Conservation (phyloP, 2,329 filamentous ascomycete genomes). For the Ceratocystis destructans region DNA sequence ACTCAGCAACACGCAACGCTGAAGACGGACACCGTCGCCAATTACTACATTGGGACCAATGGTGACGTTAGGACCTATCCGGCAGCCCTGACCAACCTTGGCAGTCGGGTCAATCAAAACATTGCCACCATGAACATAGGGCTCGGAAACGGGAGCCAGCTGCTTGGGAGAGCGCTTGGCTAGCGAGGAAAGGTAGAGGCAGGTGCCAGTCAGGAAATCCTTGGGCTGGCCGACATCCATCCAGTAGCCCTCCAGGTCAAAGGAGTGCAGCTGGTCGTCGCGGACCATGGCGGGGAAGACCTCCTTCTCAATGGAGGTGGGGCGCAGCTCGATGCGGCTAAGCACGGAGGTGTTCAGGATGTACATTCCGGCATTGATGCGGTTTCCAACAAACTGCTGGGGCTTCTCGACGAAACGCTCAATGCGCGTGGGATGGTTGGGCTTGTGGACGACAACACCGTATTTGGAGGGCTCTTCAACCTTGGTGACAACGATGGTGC, state of each 20-base stretch:
- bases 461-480: constrained; percentile 99
- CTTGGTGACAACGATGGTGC: constrained; percentile 96
- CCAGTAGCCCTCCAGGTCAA: constrained; percentile 96
- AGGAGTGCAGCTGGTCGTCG: constrained; percentile 85
- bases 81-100: constrained; percentile 97
- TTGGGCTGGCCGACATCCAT: constrained; percentile 99
- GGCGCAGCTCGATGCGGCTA: constrained; percentile 82
- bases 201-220: constrained; percentile 92
- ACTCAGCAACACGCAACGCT: constrained; percentile 78
- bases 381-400: constrained; percentile 95
- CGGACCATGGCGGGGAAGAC: constrained; percentile 89
- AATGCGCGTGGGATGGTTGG: constrained; percentile 76
- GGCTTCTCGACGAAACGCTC: constrained; percentile 99
- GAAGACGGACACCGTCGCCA: constrained; percentile 84
- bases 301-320: constrained; percentile 96
- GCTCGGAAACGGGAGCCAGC: constrained; percentile 57
- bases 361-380: constrained; percentile 97
- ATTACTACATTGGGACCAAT: constrained; percentile 87
- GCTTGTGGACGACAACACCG: constrained; percentile 95
- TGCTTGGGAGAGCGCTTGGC: constrained; percentile 80
- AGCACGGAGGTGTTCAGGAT: constrained; percentile 90
- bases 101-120: constrained; percentile 87
- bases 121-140: constrained; percentile 84
- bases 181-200: constrained; percentile 85
- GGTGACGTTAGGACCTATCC: constrained; percentile 92